A percentile compares a stretch with the other conserved stretches of the same genome.
phyloP scores from a whole-genome alignment of 768 basidiomycete genomes.

The Mycena pura region DNA sequence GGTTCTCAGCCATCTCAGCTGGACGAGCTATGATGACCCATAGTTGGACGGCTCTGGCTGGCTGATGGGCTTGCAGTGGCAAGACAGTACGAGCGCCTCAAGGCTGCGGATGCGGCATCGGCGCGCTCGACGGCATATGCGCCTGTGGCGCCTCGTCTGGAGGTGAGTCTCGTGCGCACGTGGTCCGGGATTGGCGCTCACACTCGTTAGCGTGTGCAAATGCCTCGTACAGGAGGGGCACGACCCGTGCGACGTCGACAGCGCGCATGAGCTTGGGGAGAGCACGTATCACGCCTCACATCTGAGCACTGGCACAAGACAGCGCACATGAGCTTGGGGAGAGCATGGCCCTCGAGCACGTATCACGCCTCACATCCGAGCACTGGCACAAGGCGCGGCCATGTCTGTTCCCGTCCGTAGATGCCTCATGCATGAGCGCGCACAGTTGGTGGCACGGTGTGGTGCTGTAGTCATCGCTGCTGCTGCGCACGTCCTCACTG shows the following conservation, averaged over 20 bases:
- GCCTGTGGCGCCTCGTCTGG: neutral
- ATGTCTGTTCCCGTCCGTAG: conserved; percentile 7
- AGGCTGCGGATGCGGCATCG: neutral
- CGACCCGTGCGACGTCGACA: neutral
- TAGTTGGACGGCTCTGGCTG: conserved; percentile 17
- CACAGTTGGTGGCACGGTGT: neutral
- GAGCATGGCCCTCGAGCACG: neutral
- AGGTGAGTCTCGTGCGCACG: neutral
- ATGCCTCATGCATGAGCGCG: conserved; percentile 5
- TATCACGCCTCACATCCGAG: conserved; percentile 17
- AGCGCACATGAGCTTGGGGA: too few species aligned
- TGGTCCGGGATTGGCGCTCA: too few species aligned
- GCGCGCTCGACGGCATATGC: neutral
- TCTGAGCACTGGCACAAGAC: conserved; percentile 19
- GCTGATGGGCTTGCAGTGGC: conserved; percentile 11
- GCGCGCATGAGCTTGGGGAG: neutral
- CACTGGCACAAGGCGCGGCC: conserved; percentile 21
- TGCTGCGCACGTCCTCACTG: conserved; percentile 13
- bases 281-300: conserved; percentile 11
- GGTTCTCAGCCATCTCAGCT: too few species aligned
- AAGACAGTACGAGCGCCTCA: conserved; percentile 10
- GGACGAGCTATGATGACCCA: too few species aligned
- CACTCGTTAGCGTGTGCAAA: conserved; percentile 15
- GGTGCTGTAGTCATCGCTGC: neutral
- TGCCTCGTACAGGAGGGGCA: conserved; percentile 16